Percentiles rank a stretch among this genome's conserved stretches.
Conservation (phyloP, 352 stramenopile genomes). For the Aphanomyces euteiches region DNA sequence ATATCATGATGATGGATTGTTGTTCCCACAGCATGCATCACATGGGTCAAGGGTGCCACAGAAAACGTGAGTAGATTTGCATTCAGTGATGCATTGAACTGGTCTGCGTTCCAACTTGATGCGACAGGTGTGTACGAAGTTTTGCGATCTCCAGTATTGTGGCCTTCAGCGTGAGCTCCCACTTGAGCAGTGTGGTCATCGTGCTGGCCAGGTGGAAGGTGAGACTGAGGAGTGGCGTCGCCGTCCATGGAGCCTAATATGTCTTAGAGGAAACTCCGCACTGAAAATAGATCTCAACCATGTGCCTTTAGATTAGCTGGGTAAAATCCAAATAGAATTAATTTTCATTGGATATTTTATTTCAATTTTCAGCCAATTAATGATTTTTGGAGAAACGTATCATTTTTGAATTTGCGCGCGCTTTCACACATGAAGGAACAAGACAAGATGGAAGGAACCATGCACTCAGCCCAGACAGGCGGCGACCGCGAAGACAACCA, state of each 20-base stretch:
- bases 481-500: no score
- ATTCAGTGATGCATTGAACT: slow-evolving; percentile 12
- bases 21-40: slow-evolving; percentile 26
- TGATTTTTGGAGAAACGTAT: neutral
- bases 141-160: neutral
- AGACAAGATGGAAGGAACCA: no score
- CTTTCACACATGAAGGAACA: neutral
- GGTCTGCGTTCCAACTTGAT: slow-evolving; percentile 26
- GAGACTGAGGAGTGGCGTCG: neutral
- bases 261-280: neutral
- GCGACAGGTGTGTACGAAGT: neutral
- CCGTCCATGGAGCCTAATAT: neutral
- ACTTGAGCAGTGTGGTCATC: no score
- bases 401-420: slow-evolving; percentile 13
- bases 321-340: no score
- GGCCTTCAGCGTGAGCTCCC: no score
- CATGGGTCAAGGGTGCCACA: slow-evolving; percentile 25
- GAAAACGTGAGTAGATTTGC: slow-evolving; percentile 27
- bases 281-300: neutral
- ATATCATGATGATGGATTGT: slow-evolving; percentile 27
- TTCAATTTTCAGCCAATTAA: no score
- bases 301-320: no score
- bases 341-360: no score
- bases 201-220: no score
- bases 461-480: no score